Percentiles rank a stretch among this genome's conserved stretches.
Conservation (phyloP, 805 yeast genomes). For the Wickerhamiella qilinensis region DNA sequence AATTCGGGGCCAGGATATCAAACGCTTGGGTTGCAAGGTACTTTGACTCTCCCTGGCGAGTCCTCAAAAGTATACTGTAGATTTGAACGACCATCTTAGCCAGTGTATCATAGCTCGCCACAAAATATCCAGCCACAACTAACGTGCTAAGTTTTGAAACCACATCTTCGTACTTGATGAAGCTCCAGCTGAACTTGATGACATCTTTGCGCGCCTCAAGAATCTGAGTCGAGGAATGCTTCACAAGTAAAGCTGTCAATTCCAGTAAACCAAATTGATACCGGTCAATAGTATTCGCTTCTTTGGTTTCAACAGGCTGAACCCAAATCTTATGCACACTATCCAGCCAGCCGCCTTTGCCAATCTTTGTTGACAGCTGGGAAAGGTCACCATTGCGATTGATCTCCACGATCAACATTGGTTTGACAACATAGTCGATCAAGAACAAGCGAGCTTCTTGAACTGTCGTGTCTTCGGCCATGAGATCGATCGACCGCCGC, state of each 20-base stretch:
- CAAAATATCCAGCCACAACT: constrained; percentile 72
- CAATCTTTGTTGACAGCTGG: constrained; percentile 26
- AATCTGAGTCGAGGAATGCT: constrained; percentile 45
- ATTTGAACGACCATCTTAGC: constrained; percentile 78
- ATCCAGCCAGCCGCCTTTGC: constrained; percentile 41
- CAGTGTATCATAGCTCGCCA: constrained; percentile 77
- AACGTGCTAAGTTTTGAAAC: constrained; percentile 87
- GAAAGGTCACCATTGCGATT: constrained; percentile 32
- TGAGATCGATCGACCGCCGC: neutral
- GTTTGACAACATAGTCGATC: constrained; percentile 36
- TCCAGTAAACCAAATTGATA: constrained; percentile 68
- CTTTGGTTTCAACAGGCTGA: constrained; percentile 25
- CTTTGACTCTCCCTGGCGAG: constrained; percentile 74
- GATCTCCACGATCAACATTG: constrained; percentile 50
- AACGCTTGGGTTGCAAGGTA: constrained; percentile 73
- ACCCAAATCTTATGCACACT: constrained; percentile 59
- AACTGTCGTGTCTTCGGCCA: neutral
- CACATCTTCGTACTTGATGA: constrained; percentile 73
- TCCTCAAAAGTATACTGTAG: constrained; percentile 73
- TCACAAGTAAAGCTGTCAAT: constrained; percentile 59
- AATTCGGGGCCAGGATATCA: constrained; percentile 74
- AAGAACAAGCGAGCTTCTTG: neutral
- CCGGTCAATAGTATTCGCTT: constrained; percentile 36
- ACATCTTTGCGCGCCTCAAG: constrained; percentile 60
- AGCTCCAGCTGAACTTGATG: constrained; percentile 89